These are phyloP conservation scores for Talaromyces adpressus DNA, from an alignment of 495 filamentous ascomycete species.

Conservation along the genomic window DNA sequence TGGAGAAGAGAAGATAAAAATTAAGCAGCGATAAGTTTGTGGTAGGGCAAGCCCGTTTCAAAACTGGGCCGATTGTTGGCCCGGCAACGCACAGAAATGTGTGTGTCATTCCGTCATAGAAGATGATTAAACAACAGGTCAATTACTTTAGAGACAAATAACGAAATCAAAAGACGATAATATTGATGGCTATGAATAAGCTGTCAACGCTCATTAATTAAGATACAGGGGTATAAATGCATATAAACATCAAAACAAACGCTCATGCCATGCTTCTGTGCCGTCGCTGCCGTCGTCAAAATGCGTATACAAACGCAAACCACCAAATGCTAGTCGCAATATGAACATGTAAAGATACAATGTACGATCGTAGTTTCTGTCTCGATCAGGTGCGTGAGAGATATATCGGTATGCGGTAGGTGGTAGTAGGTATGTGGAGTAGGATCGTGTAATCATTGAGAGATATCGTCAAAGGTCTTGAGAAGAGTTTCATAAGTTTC, in stretches of 20 bases:
- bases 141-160: background rate
- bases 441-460: background rate
- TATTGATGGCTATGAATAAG: background rate
- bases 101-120: background rate
- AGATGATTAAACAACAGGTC: background rate
- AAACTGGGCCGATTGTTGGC: constrained; percentile 4
- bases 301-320: background rate
- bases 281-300: background rate
- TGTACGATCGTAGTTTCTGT: background rate
- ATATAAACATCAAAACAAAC: constrained; percentile 1
- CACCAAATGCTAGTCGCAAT: background rate
- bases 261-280: background rate
- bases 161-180: background rate
- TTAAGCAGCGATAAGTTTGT: background rate
- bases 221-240: constrained; percentile 3
- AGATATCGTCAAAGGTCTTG: background rate
- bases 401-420: background rate
- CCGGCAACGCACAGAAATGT: background rate
- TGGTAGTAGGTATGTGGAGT: background rate
- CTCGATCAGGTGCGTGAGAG: background rate
- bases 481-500: background rate
- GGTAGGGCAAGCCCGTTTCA: background rate
- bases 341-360: background rate
- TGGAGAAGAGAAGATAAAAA: background rate
- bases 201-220: background rate